Base-by-base conservation (phyloP, 441 rosid species). In the Melastoma candidum region DNA sequence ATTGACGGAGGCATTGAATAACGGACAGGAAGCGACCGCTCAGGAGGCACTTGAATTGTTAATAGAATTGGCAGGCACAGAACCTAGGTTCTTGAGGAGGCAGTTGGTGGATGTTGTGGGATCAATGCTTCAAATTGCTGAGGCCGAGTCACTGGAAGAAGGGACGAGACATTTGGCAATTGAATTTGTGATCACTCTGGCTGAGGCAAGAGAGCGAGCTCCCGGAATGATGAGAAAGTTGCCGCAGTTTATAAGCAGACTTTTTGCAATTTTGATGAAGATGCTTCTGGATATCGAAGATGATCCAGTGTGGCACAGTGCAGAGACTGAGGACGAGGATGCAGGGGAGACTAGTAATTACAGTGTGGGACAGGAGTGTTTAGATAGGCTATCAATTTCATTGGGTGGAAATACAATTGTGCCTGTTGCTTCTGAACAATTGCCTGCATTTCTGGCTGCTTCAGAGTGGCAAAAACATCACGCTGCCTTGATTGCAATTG, bases 401-500 rank as follows among this genome's bases (percentile, higher is more conserved):
- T 67, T 93, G 60, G 96, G 99, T 46, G 99, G 99, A 57, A 93
- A 89, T 56, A 93, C 97, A 1, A 83, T 93, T 70, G 93, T 93
- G 68, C 97, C 99, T 0, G 99, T 94, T 45, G 99, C 99, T 0
- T 94, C 95, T 8, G 95, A 85, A 73, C 94, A 77, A 71, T 73
- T 94, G 74, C 90, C 97, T 4, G 78, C 77, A 6, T 89, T 77
- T 70, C 73, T 94, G 69, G 80, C 93, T 63, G 95, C 99, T 46
- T 79, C 96, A 0, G 97, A 94, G 62, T 94, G 99, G 99, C 90
- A 89, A 76, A 94, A 89, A 57, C 99, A 94, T 54, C 99, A 89
- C 48, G 99, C 99, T 26, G 93, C 97, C 3, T 75, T 94, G 63
- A 84, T 94, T 71, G 96, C 97, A 0, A 84, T 94, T 49, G 97